Evolutionary conservation across 805 yeast species (phyloP).

Genomic region (Candida loeiensis): DNA sequence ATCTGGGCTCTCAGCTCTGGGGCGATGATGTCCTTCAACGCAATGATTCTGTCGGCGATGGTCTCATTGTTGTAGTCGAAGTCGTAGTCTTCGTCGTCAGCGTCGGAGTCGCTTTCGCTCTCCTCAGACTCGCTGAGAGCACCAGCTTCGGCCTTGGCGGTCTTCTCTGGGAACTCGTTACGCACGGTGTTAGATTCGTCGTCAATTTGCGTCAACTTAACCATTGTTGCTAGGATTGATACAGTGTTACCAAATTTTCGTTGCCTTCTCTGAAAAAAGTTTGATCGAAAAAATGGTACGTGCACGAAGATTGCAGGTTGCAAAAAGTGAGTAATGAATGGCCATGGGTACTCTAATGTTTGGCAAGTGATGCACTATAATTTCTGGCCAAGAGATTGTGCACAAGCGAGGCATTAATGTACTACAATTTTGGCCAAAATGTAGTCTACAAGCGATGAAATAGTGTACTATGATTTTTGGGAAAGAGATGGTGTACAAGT

Average conservation of each 20-base stretch:
- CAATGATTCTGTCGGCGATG: slow-evolving; percentile 78
- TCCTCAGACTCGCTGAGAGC: slow-evolving; percentile 36
- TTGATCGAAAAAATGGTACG: not conserved
- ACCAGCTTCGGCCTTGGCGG: slow-evolving; percentile 26
- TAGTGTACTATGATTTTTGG: too few species aligned
- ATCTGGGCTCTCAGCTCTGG: slow-evolving; percentile 69
- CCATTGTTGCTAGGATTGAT: slow-evolving; percentile 43
- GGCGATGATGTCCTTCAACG: slow-evolving; percentile 87
- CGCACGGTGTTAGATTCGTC: slow-evolving; percentile 44
- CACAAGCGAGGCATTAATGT: too few species aligned
- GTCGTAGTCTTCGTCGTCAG: slow-evolving; percentile 50
- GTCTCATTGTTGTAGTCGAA: slow-evolving; percentile 80
- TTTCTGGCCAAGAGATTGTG: too few species aligned
- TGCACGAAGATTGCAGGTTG: not conserved
- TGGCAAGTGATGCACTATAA: too few species aligned
- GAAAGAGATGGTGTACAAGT: too few species aligned
- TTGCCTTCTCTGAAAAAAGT: slow-evolving; percentile 1
- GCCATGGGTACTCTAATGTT: too few species aligned
- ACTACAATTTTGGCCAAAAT: too few species aligned
- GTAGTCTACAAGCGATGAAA: too few species aligned
- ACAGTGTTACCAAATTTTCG: not conserved
- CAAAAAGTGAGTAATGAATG: too few species aligned
- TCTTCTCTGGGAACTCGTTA: slow-evolving; percentile 26
- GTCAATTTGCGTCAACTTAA: slow-evolving; percentile 69
- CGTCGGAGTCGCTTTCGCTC: slow-evolving; percentile 46